phyloP scores from a whole-genome alignment of 2,329 filamentous ascomycete species.

The Ophidiomyces ophidiicola region DNA sequence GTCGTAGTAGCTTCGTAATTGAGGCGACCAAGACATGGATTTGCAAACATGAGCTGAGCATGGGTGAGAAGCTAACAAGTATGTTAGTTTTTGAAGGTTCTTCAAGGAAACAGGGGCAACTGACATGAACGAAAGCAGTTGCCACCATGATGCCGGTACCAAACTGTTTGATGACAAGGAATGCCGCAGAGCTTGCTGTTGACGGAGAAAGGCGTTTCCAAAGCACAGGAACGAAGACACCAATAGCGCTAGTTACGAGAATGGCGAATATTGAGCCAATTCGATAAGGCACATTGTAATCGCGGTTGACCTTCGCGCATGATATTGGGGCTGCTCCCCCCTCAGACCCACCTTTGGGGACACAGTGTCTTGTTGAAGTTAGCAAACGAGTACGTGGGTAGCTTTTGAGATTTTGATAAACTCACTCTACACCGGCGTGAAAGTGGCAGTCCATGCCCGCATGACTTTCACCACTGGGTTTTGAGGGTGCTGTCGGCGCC shows the following conservation, averaged over 20 bases:
- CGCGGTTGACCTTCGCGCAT: constrained; percentile 41
- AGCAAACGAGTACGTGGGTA: background rate
- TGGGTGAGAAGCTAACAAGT: constrained; percentile 55
- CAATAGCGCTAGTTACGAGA: constrained; percentile 54
- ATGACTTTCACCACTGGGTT: constrained; percentile 19
- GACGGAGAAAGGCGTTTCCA: constrained; percentile 46
- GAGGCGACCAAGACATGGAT: constrained; percentile 54
- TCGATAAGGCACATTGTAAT: constrained; percentile 57
- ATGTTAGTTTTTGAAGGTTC: background rate
- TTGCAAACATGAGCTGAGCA: constrained; percentile 58
- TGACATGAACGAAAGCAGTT: constrained; percentile 56
- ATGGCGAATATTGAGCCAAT: constrained; percentile 63
- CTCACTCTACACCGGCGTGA: constrained; percentile 63
- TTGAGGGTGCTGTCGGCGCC: constrained; percentile 10
- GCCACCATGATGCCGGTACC: constrained; percentile 62
- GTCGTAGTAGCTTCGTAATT: constrained; percentile 57
- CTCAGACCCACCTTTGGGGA: constrained; percentile 38
- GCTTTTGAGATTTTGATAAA: constrained; percentile 10
- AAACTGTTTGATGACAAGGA: constrained; percentile 49
- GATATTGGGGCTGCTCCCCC: constrained; percentile 18
- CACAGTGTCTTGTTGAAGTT: constrained; percentile 39
- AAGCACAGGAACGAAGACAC: constrained; percentile 56
- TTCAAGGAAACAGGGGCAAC: too few species aligned
- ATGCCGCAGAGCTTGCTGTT: constrained; percentile 38
- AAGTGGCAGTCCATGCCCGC: constrained; percentile 48